Evolutionary conservation across 2,329 filamentous ascomycete genomes (phyloP).

Genomic region (Paramyrothecium roridum): DNA sequence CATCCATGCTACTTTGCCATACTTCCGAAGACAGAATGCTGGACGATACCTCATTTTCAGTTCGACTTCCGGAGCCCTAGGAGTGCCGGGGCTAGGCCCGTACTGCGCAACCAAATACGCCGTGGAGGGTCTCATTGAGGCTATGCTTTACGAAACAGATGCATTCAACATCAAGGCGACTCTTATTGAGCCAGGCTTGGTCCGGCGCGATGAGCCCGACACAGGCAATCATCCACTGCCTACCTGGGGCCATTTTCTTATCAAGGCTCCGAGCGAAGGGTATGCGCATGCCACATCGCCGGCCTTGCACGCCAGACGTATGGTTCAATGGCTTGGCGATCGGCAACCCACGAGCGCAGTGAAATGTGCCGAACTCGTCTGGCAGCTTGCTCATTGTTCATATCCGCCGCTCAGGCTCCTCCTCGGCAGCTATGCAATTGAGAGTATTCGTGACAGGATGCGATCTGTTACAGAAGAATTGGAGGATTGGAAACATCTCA

Average conservation of each 20-base stretch:
- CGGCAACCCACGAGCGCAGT: conserved; percentile 89
- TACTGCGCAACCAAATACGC: conserved; percentile 98
- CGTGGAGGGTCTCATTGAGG: conserved; percentile 91
- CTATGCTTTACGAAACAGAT: conserved; percentile 94
- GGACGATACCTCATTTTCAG: conserved; percentile 95
- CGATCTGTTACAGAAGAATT: conserved; percentile 92
- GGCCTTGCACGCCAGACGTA: conserved; percentile 81
- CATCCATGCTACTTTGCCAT: conserved; percentile 81
- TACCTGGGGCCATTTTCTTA: conserved; percentile 87
- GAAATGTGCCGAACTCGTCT: conserved; percentile 89
- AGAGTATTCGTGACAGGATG: conserved; percentile 88
- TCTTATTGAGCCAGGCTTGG: conserved; percentile 85
- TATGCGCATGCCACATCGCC: conserved; percentile 78
- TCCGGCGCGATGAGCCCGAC: conserved; percentile 79
- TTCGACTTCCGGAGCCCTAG: conserved; percentile 86
- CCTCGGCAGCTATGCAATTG: conserved; percentile 91
- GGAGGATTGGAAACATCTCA: conserved; percentile 87
- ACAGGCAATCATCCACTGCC: conserved; percentile 57
- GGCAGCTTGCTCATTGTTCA: conserved; percentile 93
- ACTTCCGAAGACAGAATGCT: conserved; percentile 72
- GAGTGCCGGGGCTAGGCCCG: conserved; percentile 86
- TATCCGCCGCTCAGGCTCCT: conserved; percentile 84
- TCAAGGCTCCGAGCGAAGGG: conserved; percentile 79
- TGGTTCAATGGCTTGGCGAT: conserved; percentile 93
- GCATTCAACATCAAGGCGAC: conserved; percentile 90